A percentile compares a stretch with the other conserved stretches of the same genome.
phyloP scores from a whole-genome alignment of 495 filamentous ascomycete species.

The Sporormia fimetaria region DNA sequence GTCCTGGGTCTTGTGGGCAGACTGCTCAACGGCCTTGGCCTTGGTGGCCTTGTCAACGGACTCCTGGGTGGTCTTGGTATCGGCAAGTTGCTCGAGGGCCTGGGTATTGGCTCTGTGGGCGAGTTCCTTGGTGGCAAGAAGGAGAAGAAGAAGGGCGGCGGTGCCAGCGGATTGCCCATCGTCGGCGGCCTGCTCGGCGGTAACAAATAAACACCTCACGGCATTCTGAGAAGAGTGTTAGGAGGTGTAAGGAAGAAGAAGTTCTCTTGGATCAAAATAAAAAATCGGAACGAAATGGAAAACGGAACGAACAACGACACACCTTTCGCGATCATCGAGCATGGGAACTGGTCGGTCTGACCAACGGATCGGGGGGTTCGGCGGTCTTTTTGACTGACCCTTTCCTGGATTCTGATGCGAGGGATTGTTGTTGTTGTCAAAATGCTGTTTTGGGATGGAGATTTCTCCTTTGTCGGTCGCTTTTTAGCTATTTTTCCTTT shows the following conservation, averaged over 20 bases:
- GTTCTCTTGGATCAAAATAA: neutral
- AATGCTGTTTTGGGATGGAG: too few species aligned
- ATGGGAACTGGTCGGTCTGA: too few species aligned
- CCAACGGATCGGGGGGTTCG: too few species aligned
- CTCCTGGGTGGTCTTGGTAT: conserved; percentile 72
- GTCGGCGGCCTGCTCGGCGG: conserved; percentile 34
- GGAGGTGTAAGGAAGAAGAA: neutral
- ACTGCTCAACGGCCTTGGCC: conserved; percentile 70
- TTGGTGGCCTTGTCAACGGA: conserved; percentile 69
- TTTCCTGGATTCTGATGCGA: too few species aligned
- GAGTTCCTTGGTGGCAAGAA: conserved; percentile 43
- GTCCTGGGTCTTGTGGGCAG: conserved; percentile 74
- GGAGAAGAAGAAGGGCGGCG: conserved; percentile 33
- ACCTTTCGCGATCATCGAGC: too few species aligned
- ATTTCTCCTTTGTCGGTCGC: too few species aligned
- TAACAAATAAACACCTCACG: conserved; percentile 22
- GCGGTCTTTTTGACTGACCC: too few species aligned
- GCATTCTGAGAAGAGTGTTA: neutral
- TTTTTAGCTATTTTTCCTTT: too few species aligned
- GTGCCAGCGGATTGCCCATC: conserved; percentile 27
- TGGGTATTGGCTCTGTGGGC: conserved; percentile 55
- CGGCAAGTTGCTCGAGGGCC: conserved; percentile 59
- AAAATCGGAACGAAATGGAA: too few species aligned
- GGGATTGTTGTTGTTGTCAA: too few species aligned
- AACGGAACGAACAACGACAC: too few species aligned